These are phyloP conservation scores for Zoysia japonica DNA, from an alignment of 176 grass and related monocot species.

Conservation along the genomic window DNA sequence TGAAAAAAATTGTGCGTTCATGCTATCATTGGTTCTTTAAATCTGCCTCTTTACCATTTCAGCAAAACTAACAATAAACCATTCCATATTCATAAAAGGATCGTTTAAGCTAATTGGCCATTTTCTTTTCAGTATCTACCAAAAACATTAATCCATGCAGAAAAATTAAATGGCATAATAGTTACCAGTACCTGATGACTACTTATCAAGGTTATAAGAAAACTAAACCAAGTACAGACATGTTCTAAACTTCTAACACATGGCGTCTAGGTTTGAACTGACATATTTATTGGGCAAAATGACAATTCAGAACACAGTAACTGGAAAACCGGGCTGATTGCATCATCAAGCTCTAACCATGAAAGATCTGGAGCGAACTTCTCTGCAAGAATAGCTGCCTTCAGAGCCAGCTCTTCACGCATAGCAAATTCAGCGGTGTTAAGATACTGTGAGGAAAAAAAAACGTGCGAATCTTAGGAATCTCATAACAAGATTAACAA, in stretches of 20 bases:
- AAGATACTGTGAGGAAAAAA: slow-evolving; percentile 68
- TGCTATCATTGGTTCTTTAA: no score
- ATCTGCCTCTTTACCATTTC: no score
- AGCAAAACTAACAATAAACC: background rate
- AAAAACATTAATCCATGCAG: background rate
- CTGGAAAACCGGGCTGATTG: background rate
- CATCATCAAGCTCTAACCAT: slow-evolving; percentile 56
- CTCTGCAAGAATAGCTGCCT: slow-evolving; percentile 96
- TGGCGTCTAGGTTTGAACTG: background rate
- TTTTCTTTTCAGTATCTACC: background rate
- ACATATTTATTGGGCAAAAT: background rate
- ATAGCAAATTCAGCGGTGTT: slow-evolving; percentile 95
- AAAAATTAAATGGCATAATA: background rate
- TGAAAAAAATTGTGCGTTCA: no score
- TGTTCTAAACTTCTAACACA: no score
- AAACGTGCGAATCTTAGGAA: slow-evolving; percentile 35
- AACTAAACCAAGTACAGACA: no score
- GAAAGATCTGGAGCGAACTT: slow-evolving; percentile 99
- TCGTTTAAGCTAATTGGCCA: background rate
- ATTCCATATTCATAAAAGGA: background rate
- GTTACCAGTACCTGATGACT: background rate
- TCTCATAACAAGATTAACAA: slow-evolving; percentile 8
- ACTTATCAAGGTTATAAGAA: no score
- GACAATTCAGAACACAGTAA: slow-evolving; percentile 10
- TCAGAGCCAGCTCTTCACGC: slow-evolving; percentile 95